Evolutionary conservation across 2,329 filamentous ascomycete species (phyloP).

Genomic region (Stagonosporopsis rhizophila): DNA sequence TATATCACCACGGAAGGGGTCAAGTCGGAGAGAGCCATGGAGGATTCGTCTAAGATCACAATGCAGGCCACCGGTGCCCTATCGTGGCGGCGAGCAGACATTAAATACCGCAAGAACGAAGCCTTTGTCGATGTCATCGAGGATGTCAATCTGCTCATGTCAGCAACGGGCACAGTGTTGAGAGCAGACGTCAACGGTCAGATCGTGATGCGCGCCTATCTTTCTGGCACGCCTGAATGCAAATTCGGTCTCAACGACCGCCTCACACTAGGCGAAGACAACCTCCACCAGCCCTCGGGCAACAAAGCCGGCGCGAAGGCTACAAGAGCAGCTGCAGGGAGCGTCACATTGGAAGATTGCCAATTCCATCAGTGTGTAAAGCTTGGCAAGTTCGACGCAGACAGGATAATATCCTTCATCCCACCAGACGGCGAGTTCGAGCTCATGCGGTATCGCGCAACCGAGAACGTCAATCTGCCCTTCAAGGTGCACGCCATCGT

Average conservation of each 20-base stretch:
- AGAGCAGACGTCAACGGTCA: constrained; percentile 96
- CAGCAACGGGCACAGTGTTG: constrained; percentile 92
- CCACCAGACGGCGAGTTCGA: constrained; percentile 98
- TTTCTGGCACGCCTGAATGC: constrained; percentile 95
- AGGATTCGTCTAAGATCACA: constrained; percentile 97
- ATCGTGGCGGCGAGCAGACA: constrained; percentile 95
- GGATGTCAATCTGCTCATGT: constrained; percentile 98
- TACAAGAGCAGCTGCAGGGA: constrained; percentile 93
- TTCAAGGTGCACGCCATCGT: constrained; percentile 99
- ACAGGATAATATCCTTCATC: constrained; percentile 95
- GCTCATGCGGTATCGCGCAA: constrained; percentile 97
- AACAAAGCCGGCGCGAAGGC: constrained; percentile 84
- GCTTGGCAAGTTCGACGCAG: constrained; percentile 93
- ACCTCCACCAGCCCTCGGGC: constrained; percentile 69
- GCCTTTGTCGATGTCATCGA: constrained; percentile 99
- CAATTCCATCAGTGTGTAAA: constrained; percentile 99
- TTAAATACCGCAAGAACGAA: constrained; percentile 99
- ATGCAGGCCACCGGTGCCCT: constrained; percentile 98
- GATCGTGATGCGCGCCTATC: constrained; percentile 98
- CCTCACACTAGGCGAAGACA: constrained; percentile 77
- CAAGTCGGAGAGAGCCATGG: constrained; percentile 83
- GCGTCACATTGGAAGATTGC: constrained; percentile 95
- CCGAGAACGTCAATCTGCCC: constrained; percentile 96
- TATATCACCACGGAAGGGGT: constrained; percentile 99
- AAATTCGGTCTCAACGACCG: constrained; percentile 98